Conservation (phyloP, 129 eudicot genomes). For the Scalesia atractyloides region DNA sequence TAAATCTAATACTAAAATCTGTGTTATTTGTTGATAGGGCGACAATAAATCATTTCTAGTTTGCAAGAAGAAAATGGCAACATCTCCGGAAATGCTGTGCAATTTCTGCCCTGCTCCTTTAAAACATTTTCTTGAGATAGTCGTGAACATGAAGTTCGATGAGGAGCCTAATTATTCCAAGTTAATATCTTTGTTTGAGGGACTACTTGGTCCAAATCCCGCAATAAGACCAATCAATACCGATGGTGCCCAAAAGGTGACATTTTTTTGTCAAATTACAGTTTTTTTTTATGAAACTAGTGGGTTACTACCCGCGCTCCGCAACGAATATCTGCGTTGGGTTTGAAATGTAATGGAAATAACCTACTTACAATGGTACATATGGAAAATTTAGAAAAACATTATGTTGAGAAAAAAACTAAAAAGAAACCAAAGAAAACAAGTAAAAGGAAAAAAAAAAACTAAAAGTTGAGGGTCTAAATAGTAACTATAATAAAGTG, state of each 20-base stretch:
- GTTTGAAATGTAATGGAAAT: no score
- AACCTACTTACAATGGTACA: no score
- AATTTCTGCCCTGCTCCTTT: slow-evolving; percentile 75
- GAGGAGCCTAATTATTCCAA: slow-evolving; percentile 92
- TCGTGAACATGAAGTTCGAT: slow-evolving; percentile 84
- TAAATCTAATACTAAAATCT: not conserved
- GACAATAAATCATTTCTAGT: slow-evolving; percentile 85
- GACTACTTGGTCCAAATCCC: slow-evolving; percentile 43
- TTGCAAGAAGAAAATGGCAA: slow-evolving; percentile 83
- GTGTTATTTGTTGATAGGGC: slow-evolving; percentile 47
- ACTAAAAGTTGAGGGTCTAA: no score
- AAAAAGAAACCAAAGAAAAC: no score
- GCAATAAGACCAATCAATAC: slow-evolving; percentile 47
- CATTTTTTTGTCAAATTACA: not conserved
- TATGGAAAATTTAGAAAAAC: no score
- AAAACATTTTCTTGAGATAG: slow-evolving; percentile 64
- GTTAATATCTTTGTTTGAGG: slow-evolving; percentile 74
- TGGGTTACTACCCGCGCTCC: no score
- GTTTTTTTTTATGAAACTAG: not conserved
- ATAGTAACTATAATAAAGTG: no score
- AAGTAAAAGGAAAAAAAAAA: no score
- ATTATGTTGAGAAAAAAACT: no score
- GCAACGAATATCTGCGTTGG: no score
- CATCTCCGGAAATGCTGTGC: slow-evolving; percentile 74
- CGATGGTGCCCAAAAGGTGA: slow-evolving; percentile 56